Conservation (phyloP, 208 protist genomes). For the Trichomonas tenax region DNA sequence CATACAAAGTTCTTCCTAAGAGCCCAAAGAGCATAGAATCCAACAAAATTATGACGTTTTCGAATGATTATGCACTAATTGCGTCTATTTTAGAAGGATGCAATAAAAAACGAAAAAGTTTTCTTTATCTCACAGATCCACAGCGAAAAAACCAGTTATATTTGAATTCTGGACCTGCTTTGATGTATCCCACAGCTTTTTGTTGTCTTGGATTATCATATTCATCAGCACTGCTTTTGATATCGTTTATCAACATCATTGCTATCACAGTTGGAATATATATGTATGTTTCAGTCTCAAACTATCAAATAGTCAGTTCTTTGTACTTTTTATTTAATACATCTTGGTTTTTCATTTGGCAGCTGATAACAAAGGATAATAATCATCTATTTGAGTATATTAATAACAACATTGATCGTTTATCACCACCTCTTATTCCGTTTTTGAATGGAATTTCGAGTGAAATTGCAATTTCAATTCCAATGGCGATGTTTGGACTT, state of each 20-base stretch:
- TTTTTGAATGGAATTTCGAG: background rate
- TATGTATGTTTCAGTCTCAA: background rate
- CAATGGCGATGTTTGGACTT: background rate
- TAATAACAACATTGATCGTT: background rate
- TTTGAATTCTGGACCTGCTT: background rate
- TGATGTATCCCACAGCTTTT: background rate
- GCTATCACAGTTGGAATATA: background rate
- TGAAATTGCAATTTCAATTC: background rate
- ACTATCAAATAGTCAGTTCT: background rate
- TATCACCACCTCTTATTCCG: background rate
- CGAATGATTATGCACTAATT: background rate
- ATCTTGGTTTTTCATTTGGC: background rate
- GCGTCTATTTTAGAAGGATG: background rate
- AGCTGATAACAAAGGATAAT: background rate
- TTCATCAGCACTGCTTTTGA: background rate
- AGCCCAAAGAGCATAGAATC: background rate
- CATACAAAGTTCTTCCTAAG: background rate
- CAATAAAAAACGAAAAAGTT: background rate
- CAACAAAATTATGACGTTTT: background rate
- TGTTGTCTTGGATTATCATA: background rate
- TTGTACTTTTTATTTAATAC: background rate
- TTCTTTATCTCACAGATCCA: background rate
- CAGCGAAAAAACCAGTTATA: background rate
- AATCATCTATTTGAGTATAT: background rate
- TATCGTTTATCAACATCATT: background rate